Evolutionary conservation across 192 early-diverging fungal genomes (phyloP), one percentile per base, ranked within the genome.

Genomic region (Linnemannia zychae): DNA sequence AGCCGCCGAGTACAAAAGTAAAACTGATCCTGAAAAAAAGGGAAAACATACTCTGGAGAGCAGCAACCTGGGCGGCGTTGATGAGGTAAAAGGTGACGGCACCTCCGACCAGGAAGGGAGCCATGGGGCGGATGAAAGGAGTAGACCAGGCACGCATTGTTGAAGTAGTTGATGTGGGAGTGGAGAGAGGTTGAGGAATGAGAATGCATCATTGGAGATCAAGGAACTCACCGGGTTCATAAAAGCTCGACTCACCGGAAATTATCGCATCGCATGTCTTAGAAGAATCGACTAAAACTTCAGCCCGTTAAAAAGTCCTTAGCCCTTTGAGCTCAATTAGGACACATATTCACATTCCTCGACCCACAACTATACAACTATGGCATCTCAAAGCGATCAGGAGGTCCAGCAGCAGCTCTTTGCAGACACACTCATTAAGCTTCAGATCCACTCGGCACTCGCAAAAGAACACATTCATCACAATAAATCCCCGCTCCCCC

Each of bases 71-170:
- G 24, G 87, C 83, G 66, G 60, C 70, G 75, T 87, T 87, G 74
- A 92, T 71, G 78, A 92, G 78, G 87, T 88, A 92, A 72, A 89
- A 86, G 76, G 87, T 87, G 75, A 81, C 47, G 72, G 44, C 87
- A 80, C 88, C 90, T 74, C 90, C 90, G 77, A 82, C 75, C 36
- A 91, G 70, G 86, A 92, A 92, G 71, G 91, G 91, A 66, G 82
- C 88, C 74, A 82, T 74, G 65, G 91, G 90, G 80, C 89, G 89
- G 77, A 87, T 49, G 74, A 92, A 65, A 37, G 91, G 91, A 72
- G 90, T 91, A 79, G 87, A 88, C 87, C 87, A 92, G 81, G 89
- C 89, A 80, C 90, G 90, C 87, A 92, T 91, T 44, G 40, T 82
- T 89, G 71, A 83, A 77, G 73, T 40, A n/a, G 6, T 67, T 74